phyloP scores from a whole-genome alignment of 2,329 filamentous ascomycete species.

The Fusarium sp. region DNA sequence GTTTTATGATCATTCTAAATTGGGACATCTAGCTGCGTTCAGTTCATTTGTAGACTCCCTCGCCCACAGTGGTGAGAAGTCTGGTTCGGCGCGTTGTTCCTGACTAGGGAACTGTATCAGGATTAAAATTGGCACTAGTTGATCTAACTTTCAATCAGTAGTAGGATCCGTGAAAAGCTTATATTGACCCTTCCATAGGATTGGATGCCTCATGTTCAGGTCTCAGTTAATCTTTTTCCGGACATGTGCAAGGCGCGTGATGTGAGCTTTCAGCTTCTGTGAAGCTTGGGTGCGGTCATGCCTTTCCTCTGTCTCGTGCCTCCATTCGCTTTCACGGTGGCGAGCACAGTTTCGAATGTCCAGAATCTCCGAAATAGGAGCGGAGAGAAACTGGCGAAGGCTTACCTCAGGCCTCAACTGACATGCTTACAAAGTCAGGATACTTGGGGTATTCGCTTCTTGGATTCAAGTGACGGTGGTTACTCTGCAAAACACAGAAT shows the following conservation, averaged over 20 bases:
- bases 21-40: background rate
- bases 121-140: background rate
- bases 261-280: accelerated
- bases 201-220: too few relatives aligned
- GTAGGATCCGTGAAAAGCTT: background rate
- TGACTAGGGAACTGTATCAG: accelerated
- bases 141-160: background rate
- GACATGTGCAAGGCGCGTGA: too few relatives aligned
- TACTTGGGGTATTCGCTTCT: accelerated
- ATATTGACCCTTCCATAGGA: too few relatives aligned
- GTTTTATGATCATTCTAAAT: accelerated
- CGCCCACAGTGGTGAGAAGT: background rate
- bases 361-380: too few relatives aligned
- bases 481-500: too few relatives aligned
- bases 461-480: accelerated
- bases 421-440: background rate
- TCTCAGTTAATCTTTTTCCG: background rate
- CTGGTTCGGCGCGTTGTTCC: accelerated
- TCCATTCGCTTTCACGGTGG: background rate
- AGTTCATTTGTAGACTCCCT: background rate
- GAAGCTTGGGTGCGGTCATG: background rate
- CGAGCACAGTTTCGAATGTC: background rate
- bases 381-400: too few relatives aligned
- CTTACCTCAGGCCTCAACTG: background rate
- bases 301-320: accelerated